Evolutionary conservation across 306 rosid genomes (phyloP), one percentile per base, ranked within the genome.

Genomic region (Begonia masoniana): DNA sequence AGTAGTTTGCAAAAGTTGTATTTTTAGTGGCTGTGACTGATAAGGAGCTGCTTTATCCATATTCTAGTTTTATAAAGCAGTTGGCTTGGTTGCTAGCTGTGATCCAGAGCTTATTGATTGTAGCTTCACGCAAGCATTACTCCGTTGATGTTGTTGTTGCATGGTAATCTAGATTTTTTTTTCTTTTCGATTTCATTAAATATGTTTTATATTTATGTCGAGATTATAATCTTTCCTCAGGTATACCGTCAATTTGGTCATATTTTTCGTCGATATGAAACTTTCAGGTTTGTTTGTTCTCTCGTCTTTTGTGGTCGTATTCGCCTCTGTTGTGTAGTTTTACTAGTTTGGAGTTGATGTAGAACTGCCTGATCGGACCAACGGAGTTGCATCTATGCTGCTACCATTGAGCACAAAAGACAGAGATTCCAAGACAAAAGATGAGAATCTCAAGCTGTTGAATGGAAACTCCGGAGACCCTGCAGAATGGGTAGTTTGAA

Each of bases 111-210:
- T 52, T 78, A 47, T 60, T 78, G 56, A 78, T 78, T 52, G 60
- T 78, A 62, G 76, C 84, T 35, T 78, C 78, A 24, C 78, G 78
- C 49, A 78, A 71, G 54, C 84, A 78, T 64, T 74, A 74, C 66
- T 61, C 72, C 4, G 78, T 68, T 63, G 81, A 75, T 15, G 58
- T 79, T 54, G 71, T 75, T 43, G 76, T 71, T 7, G 81, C 81
- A 41, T 68, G 78, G 81, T 68, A 55, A 48, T 47, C 47, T 21
- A 26, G 53, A 47, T 51, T 47, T 47, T 45, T 31, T 42, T 54
- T 11, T n/a, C n/a, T 53, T 55, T 31, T 64, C 12, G 12, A 55
- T 10, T 14, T 45, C 46, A 39, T 17, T 13, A 31, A 3, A 12
- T 53, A 50, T 6, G 19, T 15, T 23, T 24, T 10, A 24, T 13